Evolutionary conservation across 148 eudicot species (phyloP).

Genomic region (Rhododendron vialii): DNA sequence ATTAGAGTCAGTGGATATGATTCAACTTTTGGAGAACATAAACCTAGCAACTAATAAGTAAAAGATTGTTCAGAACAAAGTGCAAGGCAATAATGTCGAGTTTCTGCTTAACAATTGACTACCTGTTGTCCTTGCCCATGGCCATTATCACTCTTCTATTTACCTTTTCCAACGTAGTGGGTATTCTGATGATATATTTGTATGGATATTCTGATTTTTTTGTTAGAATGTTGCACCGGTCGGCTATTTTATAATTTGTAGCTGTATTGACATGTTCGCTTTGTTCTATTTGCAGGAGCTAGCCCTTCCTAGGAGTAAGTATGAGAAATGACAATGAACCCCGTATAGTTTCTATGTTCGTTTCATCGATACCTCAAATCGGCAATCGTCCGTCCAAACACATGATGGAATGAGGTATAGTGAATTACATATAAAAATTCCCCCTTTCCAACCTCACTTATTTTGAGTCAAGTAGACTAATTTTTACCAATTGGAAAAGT

Average conservation of each 20-base stretch:
- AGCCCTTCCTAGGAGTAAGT: conserved; percentile 70
- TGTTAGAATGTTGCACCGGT: neutral
- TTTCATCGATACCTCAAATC: too few species aligned
- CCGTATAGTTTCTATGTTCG: too few species aligned
- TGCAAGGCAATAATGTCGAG: neutral
- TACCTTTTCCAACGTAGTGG: neutral
- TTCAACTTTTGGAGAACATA: too few species aligned
- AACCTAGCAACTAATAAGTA: neutral
- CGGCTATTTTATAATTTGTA: neutral
- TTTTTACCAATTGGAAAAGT: too few species aligned
- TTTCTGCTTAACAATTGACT: neutral
- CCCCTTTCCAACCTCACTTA: too few species aligned
- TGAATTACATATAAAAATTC: too few species aligned
- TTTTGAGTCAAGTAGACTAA: too few species aligned
- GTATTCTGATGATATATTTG: neutral
- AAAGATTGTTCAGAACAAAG: neutral
- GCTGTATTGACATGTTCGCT: neutral
- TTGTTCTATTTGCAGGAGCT: conserved; percentile 39
- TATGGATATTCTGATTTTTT: neutral
- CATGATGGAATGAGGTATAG: too few species aligned
- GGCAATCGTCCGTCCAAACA: too few species aligned
- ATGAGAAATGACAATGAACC: too few species aligned
- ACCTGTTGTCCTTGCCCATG: neutral
- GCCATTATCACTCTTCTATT: neutral
- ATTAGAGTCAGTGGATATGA: too few species aligned